phyloP scores from a whole-genome alignment of 2,329 filamentous ascomycete species.

The Claviceps pazoutovae region DNA sequence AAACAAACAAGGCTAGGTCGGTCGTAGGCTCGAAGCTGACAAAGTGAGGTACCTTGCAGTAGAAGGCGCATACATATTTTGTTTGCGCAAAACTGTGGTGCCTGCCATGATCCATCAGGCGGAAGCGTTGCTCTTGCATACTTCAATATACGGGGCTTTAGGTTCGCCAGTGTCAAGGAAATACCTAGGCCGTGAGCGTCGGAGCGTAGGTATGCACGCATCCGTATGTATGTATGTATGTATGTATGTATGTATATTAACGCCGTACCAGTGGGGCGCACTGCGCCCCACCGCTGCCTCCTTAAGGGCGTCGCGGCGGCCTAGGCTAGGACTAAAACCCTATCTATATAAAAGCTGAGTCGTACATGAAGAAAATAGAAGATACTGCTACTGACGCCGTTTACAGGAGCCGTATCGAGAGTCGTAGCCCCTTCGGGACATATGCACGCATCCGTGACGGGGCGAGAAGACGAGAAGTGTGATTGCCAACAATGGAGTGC shows the following conservation, averaged over 20 bases:
- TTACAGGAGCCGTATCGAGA: too few species aligned
- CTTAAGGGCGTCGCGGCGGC: too few species aligned
- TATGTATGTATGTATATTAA: too few species aligned
- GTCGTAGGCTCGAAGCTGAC: background rate
- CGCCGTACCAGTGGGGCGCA: too few species aligned
- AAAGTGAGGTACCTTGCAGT: background rate
- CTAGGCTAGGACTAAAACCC: too few species aligned
- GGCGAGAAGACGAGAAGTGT: background rate
- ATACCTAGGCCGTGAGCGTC: background rate
- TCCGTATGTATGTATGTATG: too few species aligned
- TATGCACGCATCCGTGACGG: background rate
- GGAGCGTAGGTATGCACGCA: background rate
- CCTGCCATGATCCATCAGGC: background rate
- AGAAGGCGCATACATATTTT: background rate
- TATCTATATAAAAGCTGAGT: too few species aligned
- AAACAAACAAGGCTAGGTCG: conserved; percentile 1
- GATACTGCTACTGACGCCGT: too few species aligned
- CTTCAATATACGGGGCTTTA: background rate
- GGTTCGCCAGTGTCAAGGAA: background rate
- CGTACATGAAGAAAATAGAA: too few species aligned
- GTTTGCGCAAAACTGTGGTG: conserved; percentile 1
- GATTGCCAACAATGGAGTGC: background rate
- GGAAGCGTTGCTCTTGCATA: too few species aligned
- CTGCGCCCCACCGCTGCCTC: too few species aligned
- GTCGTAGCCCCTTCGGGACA: too few species aligned